Conservation (phyloP, 176 grass and related monocot genomes). For the Thalia dealbata region DNA sequence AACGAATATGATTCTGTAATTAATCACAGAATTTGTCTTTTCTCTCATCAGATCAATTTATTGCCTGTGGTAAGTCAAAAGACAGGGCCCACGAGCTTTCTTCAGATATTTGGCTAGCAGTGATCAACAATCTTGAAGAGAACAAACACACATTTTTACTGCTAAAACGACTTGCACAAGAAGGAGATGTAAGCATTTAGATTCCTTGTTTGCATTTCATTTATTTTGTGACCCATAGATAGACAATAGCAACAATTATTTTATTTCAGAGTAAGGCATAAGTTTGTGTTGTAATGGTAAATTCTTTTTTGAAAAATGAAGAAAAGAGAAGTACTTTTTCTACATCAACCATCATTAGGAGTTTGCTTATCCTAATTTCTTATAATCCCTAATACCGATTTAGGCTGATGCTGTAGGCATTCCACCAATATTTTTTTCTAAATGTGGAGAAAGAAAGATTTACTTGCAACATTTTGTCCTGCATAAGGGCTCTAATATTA, state of each 20-base stretch:
- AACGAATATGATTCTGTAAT: neutral
- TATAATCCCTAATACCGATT: neutral
- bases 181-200: slow-evolving; percentile 72
- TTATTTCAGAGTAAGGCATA: neutral
- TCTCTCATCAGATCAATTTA: slow-evolving; percentile 79
- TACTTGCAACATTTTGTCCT: neutral
- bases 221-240: neutral
- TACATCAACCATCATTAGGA: neutral
- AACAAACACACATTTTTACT: slow-evolving; percentile 53
- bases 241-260: neutral
- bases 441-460: neutral
- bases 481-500: neutral
- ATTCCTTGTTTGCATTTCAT: neutral
- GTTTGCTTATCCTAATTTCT: neutral
- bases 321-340: neutral
- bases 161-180: slow-evolving; percentile 60
- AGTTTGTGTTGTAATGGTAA: neutral
- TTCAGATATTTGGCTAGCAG: slow-evolving; percentile 80
- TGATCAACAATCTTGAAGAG: slow-evolving; percentile 95
- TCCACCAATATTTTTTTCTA: neutral
- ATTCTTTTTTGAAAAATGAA: neutral
- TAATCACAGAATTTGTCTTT: neutral
- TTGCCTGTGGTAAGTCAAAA: slow-evolving; percentile 70
- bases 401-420: neutral
- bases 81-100: slow-evolving; percentile 91